Base-by-base conservation (phyloP, 2,329 filamentous ascomycete genomes). In the Scortechinia acanthostroma region DNA sequence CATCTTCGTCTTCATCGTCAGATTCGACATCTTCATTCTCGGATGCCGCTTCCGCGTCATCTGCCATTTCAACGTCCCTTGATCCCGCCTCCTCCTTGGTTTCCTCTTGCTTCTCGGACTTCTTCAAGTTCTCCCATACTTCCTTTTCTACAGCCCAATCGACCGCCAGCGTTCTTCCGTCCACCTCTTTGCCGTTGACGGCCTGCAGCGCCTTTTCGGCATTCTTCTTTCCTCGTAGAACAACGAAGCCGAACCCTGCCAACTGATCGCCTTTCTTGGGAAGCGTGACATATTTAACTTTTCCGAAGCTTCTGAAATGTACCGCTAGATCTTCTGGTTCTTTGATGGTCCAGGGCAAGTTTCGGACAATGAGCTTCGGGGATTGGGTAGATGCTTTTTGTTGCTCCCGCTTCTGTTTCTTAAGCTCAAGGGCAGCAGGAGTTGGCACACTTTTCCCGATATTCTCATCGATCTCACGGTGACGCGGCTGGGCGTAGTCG, bases 141-240 rank as follows among this genome's bases (percentile, higher is more conserved):
- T 74, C 70, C 57, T 76, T 80, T 44, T 82, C 76, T 6, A 83
- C 80, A 4, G 80, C 77, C 79, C 79, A 84, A 61, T 84, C 80
- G 3, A 84, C 80, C 23, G 80, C 80, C 48, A 84, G 57, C 22
- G 73, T 76, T 48, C 80, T 68, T 10, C 79, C 80, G 58, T 82
- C 77, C 4, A 84, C 61, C 53, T 79, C 76, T 55, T 79, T 83
- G 19, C 80, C 80, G 61, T 83, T 83, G 42, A 83, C 65, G 21
- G 66, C 70, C 47, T 71, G 66, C 43, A 84, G 64, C 10, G 80
- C 80, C 59, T 72, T 80, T 58, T 83, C 77, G 1, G 80, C 78
- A 58, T 83, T 82, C 62, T 81, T 82, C 57, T 68, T 73, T 22
- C 79, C 78, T 47, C 79, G 63, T 57, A 84, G 59, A 20, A 80